Base-by-base conservation (phyloP, 768 basidiomycete species). In the Kwoniella sp. region DNA sequence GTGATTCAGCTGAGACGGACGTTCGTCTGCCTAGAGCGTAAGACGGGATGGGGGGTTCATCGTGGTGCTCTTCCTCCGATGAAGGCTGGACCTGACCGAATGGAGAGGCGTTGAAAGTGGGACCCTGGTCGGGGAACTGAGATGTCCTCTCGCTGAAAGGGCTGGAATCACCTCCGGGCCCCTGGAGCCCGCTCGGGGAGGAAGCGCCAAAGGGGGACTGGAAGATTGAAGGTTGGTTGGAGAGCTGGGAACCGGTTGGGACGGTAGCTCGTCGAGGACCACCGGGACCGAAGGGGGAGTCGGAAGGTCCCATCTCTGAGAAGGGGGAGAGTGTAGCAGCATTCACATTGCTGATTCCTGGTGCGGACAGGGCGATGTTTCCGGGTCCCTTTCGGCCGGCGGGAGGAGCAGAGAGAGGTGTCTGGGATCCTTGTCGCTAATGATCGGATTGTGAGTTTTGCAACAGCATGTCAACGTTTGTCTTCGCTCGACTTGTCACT, bases 1-100 rank as follows among this genome's bases (percentile, higher is more conserved):
- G 92, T 2, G 93, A 92, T 81, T 99, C 96, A 4, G 96, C 96
- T 60, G 91, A 93, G 64, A 99, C 93, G 38, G 94, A 97, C 2
- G 91, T 90, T 48, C 96, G 88, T 38, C 96, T 87, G 30, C 92
- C 92, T 77, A 97, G 77, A 88, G 91, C 73, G 88, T 90, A 80
- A 15, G 80, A 71, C 13, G 82, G 82, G 23, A 80, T 73, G 45
- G 74, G 70, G 22, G 80, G 80, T 55, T 80, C 79, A 51, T 80
- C 79, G 5, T 70, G 52, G 15, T 62, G 48, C 20, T 70, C 67
- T 5, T 66, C 61, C 30, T 30, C 38, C 17, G 51, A 28, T 8
- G 56, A 26, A 17, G 25, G 23, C 23, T 29, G 37, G 15, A 51
- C 30, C 31, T 52, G 59, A 31, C 67, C 70, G 54, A 72, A 72